phyloP scores from a whole-genome alignment of 2,329 filamentous ascomycete genomes.

The Aspergillus aculeatinus region DNA sequence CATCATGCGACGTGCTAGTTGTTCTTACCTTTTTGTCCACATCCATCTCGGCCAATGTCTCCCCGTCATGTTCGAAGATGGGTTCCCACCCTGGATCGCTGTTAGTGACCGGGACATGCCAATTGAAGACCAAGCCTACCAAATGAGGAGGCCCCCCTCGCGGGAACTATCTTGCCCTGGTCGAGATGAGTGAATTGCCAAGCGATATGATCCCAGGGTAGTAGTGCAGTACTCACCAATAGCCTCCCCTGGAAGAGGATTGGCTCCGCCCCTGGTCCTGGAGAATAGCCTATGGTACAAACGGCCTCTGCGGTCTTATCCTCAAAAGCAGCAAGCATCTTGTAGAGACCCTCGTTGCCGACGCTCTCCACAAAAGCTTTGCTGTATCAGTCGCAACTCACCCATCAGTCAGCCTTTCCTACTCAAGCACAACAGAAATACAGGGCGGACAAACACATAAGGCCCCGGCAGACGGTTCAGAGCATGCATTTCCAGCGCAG shows the following conservation, averaged over 20 bases:
- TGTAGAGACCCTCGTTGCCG: conserved; percentile 76
- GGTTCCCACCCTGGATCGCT: conserved; percentile 74
- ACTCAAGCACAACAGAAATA: not conserved
- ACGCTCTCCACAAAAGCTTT: conserved; percentile 84
- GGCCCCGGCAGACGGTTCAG: conserved; percentile 78
- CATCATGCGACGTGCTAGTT: not conserved
- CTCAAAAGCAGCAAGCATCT: conserved; percentile 73
- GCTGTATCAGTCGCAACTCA: conserved; percentile 44
- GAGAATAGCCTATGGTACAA: conserved; percentile 83
- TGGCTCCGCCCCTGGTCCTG: conserved; percentile 73
- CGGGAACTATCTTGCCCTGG: conserved; percentile 70
- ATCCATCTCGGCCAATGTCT: conserved; percentile 89
- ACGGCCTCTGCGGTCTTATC: conserved; percentile 87
- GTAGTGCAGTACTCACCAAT: conserved; percentile 9
- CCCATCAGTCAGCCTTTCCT: not conserved
- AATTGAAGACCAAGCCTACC: conserved; percentile 53
- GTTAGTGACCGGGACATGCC: conserved; percentile 1
- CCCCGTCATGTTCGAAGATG: conserved; percentile 80
- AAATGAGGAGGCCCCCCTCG: conserved; percentile 72
- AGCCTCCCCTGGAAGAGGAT: conserved; percentile 73
- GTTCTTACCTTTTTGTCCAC: conserved; percentile 50
- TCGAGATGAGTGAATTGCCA: not conserved
- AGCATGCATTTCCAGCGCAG: conserved; percentile 80
- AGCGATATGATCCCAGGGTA: too few relatives aligned
- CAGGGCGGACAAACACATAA: conserved; percentile 67